Conservation (phyloP, 495 filamentous ascomycete genomes). For the Podospora australis region DNA sequence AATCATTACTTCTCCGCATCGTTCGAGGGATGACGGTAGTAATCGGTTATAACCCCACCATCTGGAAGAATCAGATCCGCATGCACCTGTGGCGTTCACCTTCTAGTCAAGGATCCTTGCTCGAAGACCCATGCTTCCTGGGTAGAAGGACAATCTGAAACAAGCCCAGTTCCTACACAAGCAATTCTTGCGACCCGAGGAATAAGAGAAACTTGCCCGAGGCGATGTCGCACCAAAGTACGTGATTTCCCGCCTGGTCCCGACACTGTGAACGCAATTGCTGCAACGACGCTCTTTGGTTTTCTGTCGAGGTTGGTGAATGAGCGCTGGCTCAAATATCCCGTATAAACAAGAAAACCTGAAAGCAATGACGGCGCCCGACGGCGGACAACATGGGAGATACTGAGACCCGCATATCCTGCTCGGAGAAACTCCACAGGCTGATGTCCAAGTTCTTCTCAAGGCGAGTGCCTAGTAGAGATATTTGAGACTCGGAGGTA, state of each 20-base stretch:
- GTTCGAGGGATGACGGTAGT: not conserved
- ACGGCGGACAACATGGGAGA: no score
- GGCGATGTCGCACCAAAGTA: slow-evolving; percentile 21
- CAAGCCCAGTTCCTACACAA: slow-evolving; percentile 8
- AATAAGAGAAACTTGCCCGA: slow-evolving; percentile 9
- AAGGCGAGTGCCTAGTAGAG: no score
- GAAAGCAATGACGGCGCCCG: not conserved
- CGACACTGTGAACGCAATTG: not conserved
- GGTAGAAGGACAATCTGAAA: slow-evolving; percentile 18
- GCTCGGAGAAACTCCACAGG: no score
- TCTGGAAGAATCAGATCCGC: not conserved
- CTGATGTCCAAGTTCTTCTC: no score
- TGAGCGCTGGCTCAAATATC: not conserved
- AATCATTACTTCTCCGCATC: not conserved
- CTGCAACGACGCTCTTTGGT: not conserved
- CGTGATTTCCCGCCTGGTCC: slow-evolving; percentile 2
- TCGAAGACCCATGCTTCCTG: slow-evolving; percentile 6
- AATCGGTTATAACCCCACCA: not conserved
- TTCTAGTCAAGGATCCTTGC: slow-evolving; percentile 5
- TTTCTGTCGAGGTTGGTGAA: not conserved
- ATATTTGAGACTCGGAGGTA: no score
- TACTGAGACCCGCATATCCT: no score
- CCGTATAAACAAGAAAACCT: not conserved
- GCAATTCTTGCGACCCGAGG: slow-evolving; percentile 6
- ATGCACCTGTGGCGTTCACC: not conserved